Evolutionary conservation across 2,329 filamentous ascomycete genomes (phyloP).

Genomic region (Colletotrichum ledebouriae): DNA sequence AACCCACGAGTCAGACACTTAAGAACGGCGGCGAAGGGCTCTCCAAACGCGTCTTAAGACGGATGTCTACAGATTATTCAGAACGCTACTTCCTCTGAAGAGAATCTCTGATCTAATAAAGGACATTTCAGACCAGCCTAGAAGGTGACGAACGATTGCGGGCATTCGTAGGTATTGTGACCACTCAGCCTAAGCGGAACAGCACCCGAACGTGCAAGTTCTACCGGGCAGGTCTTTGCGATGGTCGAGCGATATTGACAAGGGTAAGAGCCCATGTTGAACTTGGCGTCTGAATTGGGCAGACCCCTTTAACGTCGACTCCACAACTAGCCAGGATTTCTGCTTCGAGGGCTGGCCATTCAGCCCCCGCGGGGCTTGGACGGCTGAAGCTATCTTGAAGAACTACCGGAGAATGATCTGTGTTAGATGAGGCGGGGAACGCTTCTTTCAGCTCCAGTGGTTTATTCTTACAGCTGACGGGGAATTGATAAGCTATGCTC

Average conservation of each 20-base stretch:
- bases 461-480: not conserved
- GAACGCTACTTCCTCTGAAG: no score
- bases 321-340: constrained; percentile 22
- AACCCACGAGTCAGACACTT: constrained; percentile 5
- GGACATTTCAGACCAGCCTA: no score
- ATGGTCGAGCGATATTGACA: constrained; percentile 1
- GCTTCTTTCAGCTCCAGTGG: not conserved
- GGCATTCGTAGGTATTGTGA: no score
- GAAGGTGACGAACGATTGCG: no score
- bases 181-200: no score
- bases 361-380: not conserved
- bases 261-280: not conserved
- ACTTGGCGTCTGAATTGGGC: not conserved
- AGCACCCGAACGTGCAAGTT: no score
- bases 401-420: constrained; percentile 14
- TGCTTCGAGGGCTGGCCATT: not conserved
- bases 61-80: no score
- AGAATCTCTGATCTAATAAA: no score
- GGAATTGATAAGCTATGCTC: constrained; percentile 16
- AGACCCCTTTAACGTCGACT: not conserved
- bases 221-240: not conserved
- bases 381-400: constrained; percentile 14
- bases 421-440: constrained; percentile 3
- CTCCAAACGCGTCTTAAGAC: not conserved
- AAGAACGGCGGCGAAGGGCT: no score